Percentiles rank a stretch among this genome's conserved stretches.
Evolutionary conservation across 805 yeast species (phyloP).

Genomic region (Candida ulmi): DNA sequence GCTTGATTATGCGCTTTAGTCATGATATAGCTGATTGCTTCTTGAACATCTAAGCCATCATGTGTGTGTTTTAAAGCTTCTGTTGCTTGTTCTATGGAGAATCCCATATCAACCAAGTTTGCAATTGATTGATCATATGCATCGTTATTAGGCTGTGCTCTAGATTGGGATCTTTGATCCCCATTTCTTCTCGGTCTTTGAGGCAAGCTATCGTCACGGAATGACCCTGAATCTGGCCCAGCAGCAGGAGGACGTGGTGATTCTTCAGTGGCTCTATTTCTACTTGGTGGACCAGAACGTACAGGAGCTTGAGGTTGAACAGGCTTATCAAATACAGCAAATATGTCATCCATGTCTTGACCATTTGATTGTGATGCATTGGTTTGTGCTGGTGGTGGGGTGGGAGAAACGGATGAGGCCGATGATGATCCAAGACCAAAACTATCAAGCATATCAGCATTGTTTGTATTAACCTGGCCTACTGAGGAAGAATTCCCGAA

Average conservation of each 20-base stretch:
- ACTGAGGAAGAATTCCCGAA: conserved; percentile 4
- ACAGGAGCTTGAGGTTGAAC: too few relatives aligned
- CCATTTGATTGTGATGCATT: conserved; percentile 3
- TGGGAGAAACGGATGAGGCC: not conserved
- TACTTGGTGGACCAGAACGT: too few relatives aligned
- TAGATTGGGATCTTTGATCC: conserved; percentile 2
- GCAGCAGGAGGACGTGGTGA: too few relatives aligned
- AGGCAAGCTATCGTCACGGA: not conserved
- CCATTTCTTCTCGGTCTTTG: not conserved
- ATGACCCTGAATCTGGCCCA: too few relatives aligned
- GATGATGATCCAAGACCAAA: conserved; percentile 7
- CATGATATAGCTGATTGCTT: conserved; percentile 65
- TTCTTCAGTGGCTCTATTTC: conserved; percentile 4
- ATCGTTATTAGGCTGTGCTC: conserved; percentile 8
- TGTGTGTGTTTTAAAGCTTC: conserved; percentile 49
- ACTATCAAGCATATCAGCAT: conserved; percentile 13
- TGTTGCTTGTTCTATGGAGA: conserved; percentile 52
- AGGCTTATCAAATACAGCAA: conserved; percentile 26
- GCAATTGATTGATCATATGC: conserved; percentile 51
- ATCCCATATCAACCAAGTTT: conserved; percentile 76
- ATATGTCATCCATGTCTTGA: conserved; percentile 25
- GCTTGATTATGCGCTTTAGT: conserved; percentile 44
- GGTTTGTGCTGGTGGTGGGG: conserved; percentile 1
- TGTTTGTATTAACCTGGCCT: not conserved
- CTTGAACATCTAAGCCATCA: conserved; percentile 51